Percentiles rank a stretch among this genome's conserved stretches.
These are phyloP conservation scores for Xanthoconium purpureum DNA, from an alignment of 768 basidiomycete species.

Conservation along the genomic window DNA sequence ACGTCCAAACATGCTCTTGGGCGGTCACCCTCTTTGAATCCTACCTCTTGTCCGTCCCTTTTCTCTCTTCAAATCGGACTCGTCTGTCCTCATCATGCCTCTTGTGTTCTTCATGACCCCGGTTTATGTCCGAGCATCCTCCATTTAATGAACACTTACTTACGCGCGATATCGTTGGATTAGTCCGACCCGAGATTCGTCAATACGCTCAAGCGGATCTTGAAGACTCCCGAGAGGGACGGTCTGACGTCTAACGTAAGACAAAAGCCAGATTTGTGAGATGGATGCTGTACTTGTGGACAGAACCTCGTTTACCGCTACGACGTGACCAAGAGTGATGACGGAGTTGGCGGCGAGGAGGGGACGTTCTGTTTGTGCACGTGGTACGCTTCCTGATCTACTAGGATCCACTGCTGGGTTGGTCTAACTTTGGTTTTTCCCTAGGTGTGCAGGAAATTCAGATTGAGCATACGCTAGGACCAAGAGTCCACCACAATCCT, in stretches of 20 bases:
- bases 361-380: constrained; percentile 93
- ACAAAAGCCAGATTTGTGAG: neutral
- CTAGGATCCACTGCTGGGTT: neutral
- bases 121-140: constrained; percentile 39
- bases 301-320: constrained; percentile 88
- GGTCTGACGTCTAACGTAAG: constrained; percentile 83
- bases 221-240: constrained; percentile 85
- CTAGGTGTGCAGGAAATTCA: too few relatives aligned
- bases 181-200: constrained; percentile 88
- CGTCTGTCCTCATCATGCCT: constrained; percentile 89
- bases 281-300: constrained; percentile 1
- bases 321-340: constrained; percentile 79
- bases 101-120: constrained; percentile 88
- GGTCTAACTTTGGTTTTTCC: too few relatives aligned
- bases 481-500: constrained; percentile 9
- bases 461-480: too few relatives aligned
- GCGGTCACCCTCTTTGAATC: constrained; percentile 80
- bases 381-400: constrained; percentile 44
- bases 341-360: constrained; percentile 95
- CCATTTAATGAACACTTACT: neutral
- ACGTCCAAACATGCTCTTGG: constrained; percentile 77
- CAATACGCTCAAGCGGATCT: constrained; percentile 75
- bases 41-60: constrained; percentile 69
- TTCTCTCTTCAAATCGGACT: constrained; percentile 49
- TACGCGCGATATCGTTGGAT: neutral